A percentile compares a stretch with the other conserved stretches of the same genome.
Evolutionary conservation across 192 early-diverging fungal species (phyloP).

Genomic region (Coemansia sp.): DNA sequence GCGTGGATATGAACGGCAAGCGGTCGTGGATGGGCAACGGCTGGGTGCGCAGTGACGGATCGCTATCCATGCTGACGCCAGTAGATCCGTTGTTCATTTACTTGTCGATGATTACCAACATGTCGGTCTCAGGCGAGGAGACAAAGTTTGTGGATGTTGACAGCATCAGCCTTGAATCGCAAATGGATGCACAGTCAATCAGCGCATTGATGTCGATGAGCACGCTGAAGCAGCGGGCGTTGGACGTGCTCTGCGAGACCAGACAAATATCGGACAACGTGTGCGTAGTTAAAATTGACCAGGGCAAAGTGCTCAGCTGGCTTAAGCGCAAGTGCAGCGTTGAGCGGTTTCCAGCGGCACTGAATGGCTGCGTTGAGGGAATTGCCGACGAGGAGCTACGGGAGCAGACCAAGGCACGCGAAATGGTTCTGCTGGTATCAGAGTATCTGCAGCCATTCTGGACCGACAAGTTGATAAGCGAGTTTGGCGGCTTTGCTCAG

Average conservation of each 20-base stretch:
- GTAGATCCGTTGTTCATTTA: slow-evolving; percentile 41
- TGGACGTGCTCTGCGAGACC: slow-evolving; percentile 22
- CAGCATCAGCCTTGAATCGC: slow-evolving; percentile 21
- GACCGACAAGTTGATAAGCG: slow-evolving; percentile 12
- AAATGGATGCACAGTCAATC: slow-evolving; percentile 17
- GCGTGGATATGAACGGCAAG: slow-evolving; percentile 25
- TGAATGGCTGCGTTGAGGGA: background rate
- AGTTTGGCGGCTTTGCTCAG: slow-evolving; percentile 21
- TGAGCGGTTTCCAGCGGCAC: slow-evolving; percentile 2
- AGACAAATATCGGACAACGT: slow-evolving; percentile 11
- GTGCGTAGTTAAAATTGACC: slow-evolving; percentile 22
- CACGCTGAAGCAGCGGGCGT: background rate
- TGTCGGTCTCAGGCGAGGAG: slow-evolving; percentile 9
- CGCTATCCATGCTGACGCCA: slow-evolving; percentile 15
- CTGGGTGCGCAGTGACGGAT: slow-evolving; percentile 26
- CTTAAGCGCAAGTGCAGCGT: slow-evolving; percentile 32
- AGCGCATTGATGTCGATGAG: slow-evolving; percentile 13
- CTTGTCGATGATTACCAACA: slow-evolving; percentile 23
- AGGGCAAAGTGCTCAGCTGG: slow-evolving; percentile 19
- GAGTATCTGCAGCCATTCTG: slow-evolving; percentile 36
- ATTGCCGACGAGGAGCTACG: slow-evolving; percentile 1
- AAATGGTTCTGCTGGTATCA: slow-evolving; percentile 38
- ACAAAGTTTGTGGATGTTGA: slow-evolving; percentile 36
- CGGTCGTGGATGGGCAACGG: slow-evolving; percentile 32
- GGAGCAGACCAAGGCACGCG: slow-evolving; percentile 9